Base-by-base conservation (phyloP, 2,329 filamentous ascomycete species). In the Cercospora sesami region DNA sequence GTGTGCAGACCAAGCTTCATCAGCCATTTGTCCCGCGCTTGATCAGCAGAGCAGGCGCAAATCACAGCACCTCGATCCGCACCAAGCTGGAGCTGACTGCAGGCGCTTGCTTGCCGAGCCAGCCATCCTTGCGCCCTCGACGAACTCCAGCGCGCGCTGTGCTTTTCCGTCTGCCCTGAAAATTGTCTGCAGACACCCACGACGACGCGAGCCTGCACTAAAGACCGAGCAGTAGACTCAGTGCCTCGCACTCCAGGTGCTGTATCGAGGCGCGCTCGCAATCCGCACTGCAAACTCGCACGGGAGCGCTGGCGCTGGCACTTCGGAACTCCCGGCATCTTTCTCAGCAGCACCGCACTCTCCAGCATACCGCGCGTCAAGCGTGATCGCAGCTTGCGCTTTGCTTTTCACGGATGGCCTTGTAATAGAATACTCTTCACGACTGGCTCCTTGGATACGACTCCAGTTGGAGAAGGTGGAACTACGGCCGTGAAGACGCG, bases 71-170 rank as follows among this genome's bases (percentile, higher is more conserved):
- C 53, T 31, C 53, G 53, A 58, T 58, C 23, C 23, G 53, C 53
- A 16, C 48, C 21, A 28, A 53, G 48, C 48, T 53, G 21, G 26
- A 58, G 53, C 53, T 58, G 53, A 58, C 53, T 31, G 53, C 53
- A 57, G 21, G 26, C 53, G 53, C 53, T 18, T 57, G 53, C 53
- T 30, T 58, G 53, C 53, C 58, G 58, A 60, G 16, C 58, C 33
- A 18, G 58, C 31, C 58, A 60, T 61, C 59, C 59, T 61, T 42
- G 59, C 33, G 7, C 14, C 59, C 4, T 26, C 21, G 26, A 28
- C 36, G n/a, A 48, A 61, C 59, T 61, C 33, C 23, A 45, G 21
- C 21, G 59, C 58, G 23, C 53, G 23, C 53, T 28, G 23, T 5
- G 16, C 23, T 61, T 42, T 42, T 28, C 23, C 58, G n/a, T 26